phyloP scores from a whole-genome alignment of 805 yeast genomes.

The Dipodascus geniculatus region DNA sequence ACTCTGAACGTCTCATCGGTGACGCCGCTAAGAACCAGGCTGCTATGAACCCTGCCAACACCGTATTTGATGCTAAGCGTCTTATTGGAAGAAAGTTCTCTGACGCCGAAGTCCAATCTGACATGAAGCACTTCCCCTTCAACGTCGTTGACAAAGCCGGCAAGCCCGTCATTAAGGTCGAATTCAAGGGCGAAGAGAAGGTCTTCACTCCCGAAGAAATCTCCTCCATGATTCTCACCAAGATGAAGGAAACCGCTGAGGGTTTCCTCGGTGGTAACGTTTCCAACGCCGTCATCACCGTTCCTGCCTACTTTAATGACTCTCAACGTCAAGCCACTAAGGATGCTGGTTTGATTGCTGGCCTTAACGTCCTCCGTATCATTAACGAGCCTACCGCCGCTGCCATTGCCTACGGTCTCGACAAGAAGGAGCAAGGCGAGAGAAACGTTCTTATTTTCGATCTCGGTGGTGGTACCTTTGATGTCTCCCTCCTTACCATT shows the following conservation, averaged over 20 bases:
- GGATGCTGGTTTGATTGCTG: slow-evolving; percentile 94
- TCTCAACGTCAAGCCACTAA: slow-evolving; percentile 96
- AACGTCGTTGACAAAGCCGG: slow-evolving; percentile 62
- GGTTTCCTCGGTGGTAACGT: slow-evolving; percentile 72
- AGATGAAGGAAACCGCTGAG: slow-evolving; percentile 92
- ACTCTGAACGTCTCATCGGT: slow-evolving; percentile 85
- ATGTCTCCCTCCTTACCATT: slow-evolving; percentile 82
- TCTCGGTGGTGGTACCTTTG: slow-evolving; percentile 98
- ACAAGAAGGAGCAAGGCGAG: slow-evolving; percentile 52
- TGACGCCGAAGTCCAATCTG: slow-evolving; percentile 66
- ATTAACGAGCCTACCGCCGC: slow-evolving; percentile 98
- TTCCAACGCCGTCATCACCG: slow-evolving; percentile 86
- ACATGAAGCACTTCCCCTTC: slow-evolving; percentile 83
- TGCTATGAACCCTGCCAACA: slow-evolving; percentile 85
- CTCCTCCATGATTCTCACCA: slow-evolving; percentile 79
- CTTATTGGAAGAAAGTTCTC: slow-evolving; percentile 72
- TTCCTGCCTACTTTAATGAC: slow-evolving; percentile 93
- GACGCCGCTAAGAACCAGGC: slow-evolving; percentile 98
- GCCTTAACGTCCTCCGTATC: slow-evolving; percentile 85
- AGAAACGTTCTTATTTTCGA: slow-evolving; percentile 85
- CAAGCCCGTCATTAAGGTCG: slow-evolving; percentile 79
- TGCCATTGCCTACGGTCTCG: slow-evolving; percentile 94
- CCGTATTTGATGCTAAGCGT: slow-evolving; percentile 90
- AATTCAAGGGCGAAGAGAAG: slow-evolving; percentile 76
- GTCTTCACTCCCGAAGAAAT: slow-evolving; percentile 86